These are phyloP conservation scores for Bretschneidera sinensis DNA, from an alignment of 345 rosid genomes.

Conservation along the genomic window DNA sequence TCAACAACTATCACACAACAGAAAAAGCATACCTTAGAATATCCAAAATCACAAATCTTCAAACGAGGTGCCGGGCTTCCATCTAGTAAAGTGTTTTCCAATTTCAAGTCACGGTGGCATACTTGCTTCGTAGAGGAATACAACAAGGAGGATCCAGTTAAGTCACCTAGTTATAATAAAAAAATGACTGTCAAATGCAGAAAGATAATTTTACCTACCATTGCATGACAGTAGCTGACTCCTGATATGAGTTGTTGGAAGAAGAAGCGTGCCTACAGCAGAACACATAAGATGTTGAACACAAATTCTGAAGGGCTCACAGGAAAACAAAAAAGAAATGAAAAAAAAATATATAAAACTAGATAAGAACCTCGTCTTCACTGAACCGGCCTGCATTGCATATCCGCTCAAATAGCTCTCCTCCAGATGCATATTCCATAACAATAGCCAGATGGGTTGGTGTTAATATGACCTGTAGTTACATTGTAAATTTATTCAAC, in stretches of 20 bases:
- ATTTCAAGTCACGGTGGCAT: slow-evolving; percentile 92
- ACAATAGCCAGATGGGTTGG: slow-evolving; percentile 83
- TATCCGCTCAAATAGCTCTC: slow-evolving; percentile 79
- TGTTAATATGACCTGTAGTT: slow-evolving; percentile 59
- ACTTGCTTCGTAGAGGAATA: slow-evolving; percentile 55
- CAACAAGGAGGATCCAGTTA: slow-evolving; percentile 6
- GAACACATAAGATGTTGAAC: background rate
- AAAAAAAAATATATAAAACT: too few relatives aligned
- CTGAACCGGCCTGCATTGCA: slow-evolving; percentile 79
- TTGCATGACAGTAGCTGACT: slow-evolving; percentile 86
- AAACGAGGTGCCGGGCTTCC: slow-evolving; percentile 95
- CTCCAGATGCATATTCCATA: slow-evolving; percentile 88
- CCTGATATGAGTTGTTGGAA: slow-evolving; percentile 88
- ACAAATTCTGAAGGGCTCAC: background rate
- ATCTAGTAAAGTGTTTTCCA: slow-evolving; percentile 92
- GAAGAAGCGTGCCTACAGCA: slow-evolving; percentile 66
- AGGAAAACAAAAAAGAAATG: background rate
- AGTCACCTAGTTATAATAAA: slow-evolving; percentile 9
- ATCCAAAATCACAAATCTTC: slow-evolving; percentile 99
- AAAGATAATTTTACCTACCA: slow-evolving; percentile 36
- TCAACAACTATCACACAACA: background rate
- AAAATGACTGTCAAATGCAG: background rate
- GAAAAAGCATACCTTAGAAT: slow-evolving; percentile 69
- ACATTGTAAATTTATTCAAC: slow-evolving; percentile 8
- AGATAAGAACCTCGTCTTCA: slow-evolving; percentile 62